Evolutionary conservation across 202 grass and related monocot species (phyloP).

Genomic region (Panicum virgatum): DNA sequence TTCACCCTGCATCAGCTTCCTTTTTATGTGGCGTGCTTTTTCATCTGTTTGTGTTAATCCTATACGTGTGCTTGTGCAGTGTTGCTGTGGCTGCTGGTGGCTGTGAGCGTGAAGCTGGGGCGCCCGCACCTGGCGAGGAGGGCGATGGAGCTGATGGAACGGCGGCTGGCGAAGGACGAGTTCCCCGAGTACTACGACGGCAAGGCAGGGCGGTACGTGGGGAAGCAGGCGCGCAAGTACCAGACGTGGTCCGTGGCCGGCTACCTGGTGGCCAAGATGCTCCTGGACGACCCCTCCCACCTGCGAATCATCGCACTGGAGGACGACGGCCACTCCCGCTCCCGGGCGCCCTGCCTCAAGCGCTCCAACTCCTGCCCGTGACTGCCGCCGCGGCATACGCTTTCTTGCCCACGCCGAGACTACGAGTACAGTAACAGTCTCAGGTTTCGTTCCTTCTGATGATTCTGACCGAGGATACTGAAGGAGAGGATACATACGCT

Average conservation of each 20-base stretch:
- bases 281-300: constrained; percentile 56
- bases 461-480: not conserved
- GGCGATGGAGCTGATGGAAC: constrained; percentile 55
- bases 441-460: constrained; percentile 9
- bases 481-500: not conserved
- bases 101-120: constrained; percentile 68
- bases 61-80: constrained; percentile 24
- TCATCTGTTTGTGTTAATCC: not conserved
- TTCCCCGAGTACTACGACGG: constrained; percentile 85
- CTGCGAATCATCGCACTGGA: constrained; percentile 46
- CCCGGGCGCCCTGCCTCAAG: constrained; percentile 39
- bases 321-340: constrained; percentile 41
- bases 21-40: not conserved
- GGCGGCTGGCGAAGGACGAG: constrained; percentile 54
- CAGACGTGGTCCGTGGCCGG: constrained; percentile 80
- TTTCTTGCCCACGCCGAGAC: not conserved
- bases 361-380: constrained; percentile 45
- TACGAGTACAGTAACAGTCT: constrained; percentile 4
- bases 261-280: constrained; percentile 71
- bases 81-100: constrained; percentile 70
- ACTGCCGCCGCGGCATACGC: not conserved
- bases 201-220: constrained; percentile 59
- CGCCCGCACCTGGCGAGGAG: constrained; percentile 43
- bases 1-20: not conserved
- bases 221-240: constrained; percentile 78